Percentiles rank a stretch among this genome's conserved stretches.
These are phyloP conservation scores for Saitozyma podzolica DNA, from an alignment of 768 basidiomycete genomes.

Conservation along the genomic window DNA sequence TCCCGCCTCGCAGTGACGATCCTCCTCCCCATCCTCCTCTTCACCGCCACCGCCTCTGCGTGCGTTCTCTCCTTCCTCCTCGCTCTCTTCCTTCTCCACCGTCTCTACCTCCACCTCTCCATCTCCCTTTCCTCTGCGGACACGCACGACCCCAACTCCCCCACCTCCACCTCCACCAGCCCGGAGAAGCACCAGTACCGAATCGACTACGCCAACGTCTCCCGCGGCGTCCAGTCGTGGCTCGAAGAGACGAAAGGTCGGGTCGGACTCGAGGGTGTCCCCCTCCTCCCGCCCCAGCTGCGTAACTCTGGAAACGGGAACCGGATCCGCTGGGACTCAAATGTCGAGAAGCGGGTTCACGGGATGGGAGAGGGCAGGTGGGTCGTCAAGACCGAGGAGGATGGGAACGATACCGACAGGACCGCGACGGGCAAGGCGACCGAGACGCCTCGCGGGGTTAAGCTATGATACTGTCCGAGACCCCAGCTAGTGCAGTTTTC, in stretches of 20 bases:
- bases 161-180: background rate
- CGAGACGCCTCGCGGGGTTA: too few species aligned
- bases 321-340: too few species aligned
- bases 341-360: too few species aligned
- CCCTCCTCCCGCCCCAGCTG: too few species aligned
- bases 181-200: background rate
- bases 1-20: constrained; percentile 12
- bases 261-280: background rate
- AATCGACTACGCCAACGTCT: constrained; percentile 10
- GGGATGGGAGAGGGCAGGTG: background rate
- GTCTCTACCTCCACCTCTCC: constrained; percentile 38
- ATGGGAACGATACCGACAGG: background rate
- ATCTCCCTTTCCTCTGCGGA: too few species aligned
- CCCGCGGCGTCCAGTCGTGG: constrained; percentile 24
- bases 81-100: constrained; percentile 37
- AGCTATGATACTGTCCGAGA: too few species aligned
- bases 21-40: constrained; percentile 37
- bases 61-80: constrained; percentile 27
- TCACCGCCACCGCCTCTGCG: constrained; percentile 29
- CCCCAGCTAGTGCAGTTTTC: too few species aligned
- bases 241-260: constrained; percentile 32
- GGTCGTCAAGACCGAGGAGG: background rate
- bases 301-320: too few species aligned
- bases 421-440: background rate
- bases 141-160: background rate